Conservation (phyloP, 176 grass and related monocot genomes). For the Tillandsia leiboldiana region DNA sequence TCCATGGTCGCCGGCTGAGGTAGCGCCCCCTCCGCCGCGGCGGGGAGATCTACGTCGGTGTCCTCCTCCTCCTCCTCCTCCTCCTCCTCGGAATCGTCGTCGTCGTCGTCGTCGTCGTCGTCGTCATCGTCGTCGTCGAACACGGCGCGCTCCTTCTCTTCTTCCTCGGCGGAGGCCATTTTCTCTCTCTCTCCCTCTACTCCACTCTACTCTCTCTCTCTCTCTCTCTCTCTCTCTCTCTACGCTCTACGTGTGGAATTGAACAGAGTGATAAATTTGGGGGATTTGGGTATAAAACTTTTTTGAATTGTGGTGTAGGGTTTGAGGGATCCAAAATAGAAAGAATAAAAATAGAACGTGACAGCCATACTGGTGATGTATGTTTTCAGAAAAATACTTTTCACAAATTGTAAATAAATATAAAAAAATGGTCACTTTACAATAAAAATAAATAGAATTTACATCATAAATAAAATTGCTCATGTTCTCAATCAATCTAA, state of each 20-base stretch:
- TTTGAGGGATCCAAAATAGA: background rate
- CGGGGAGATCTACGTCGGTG: conserved; percentile 33
- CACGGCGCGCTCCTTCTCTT: background rate
- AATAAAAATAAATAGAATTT: too few species aligned
- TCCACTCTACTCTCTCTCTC: background rate
- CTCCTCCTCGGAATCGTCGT: conserved; percentile 10
- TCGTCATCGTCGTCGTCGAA: background rate
- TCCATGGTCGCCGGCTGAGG: background rate
- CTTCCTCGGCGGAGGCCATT: background rate
- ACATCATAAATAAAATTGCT: too few species aligned
- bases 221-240: background rate
- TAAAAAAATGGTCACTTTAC: too few species aligned
- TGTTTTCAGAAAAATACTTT: too few species aligned
- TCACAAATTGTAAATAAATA: too few species aligned
- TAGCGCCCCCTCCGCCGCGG: background rate
- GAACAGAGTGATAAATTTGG: background rate
- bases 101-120: background rate
- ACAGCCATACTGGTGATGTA: too few species aligned
- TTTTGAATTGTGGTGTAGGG: background rate
- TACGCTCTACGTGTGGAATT: background rate
- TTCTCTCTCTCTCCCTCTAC: background rate
- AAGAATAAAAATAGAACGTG: background rate
- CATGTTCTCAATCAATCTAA: too few species aligned
- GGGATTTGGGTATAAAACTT: background rate
- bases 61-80: conserved; percentile 41